Conservation (phyloP, 257 asterid species). For the Ocimum tenuiflorum region DNA sequence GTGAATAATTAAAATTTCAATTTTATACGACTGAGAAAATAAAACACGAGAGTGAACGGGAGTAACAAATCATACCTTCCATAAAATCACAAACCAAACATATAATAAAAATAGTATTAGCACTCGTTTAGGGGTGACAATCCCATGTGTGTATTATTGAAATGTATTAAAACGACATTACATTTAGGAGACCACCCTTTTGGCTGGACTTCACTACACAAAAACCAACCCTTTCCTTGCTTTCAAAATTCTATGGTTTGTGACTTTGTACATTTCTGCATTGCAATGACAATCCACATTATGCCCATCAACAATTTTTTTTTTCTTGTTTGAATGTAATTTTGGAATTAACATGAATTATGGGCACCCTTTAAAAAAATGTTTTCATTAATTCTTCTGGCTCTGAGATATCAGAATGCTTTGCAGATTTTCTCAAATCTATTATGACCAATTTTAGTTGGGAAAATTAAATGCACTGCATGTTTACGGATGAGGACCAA, state of each 20-base stretch:
- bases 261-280: slow-evolving; percentile 12
- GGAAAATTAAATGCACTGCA: slow-evolving; percentile 26
- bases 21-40: not conserved
- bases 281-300: slow-evolving; percentile 19
- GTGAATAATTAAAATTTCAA: too few species aligned
- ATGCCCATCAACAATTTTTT: slow-evolving; percentile 32
- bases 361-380: not conserved
- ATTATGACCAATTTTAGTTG: slow-evolving; percentile 27
- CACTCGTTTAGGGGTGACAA: slow-evolving; percentile 24
- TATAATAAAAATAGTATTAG: not conserved
- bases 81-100: not conserved
- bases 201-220: slow-evolving; percentile 41
- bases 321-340: not conserved
- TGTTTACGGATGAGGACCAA: slow-evolving; percentile 2
- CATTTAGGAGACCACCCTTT: slow-evolving; percentile 34
- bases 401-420: not conserved
- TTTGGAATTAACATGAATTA: slow-evolving; percentile 15
- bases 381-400: not conserved
- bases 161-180: slow-evolving; percentile 29
- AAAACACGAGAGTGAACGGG: not conserved
- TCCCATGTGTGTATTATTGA: slow-evolving; percentile 59
- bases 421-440: not conserved
- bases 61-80: not conserved
- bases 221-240: slow-evolving; percentile 1
- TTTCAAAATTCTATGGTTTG: not conserved